phyloP scores from a whole-genome alignment of 257 asterid species.

The Jacaranda copaia region DNA sequence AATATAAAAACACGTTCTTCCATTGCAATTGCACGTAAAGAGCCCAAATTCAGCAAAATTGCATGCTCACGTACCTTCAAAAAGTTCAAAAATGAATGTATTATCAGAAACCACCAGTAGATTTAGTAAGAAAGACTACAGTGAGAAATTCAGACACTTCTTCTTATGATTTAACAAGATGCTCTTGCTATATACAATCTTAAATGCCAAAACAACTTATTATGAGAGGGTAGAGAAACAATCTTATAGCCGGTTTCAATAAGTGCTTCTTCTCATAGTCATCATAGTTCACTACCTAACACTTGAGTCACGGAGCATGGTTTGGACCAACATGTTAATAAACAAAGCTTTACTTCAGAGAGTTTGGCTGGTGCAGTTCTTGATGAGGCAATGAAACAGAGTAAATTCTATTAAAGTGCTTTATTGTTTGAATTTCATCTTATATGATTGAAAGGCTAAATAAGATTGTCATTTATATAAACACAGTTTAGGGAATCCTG shows the following conservation, averaged over 20 bases:
- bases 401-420: not conserved
- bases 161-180: slow-evolving; percentile 19
- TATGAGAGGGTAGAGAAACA: slow-evolving; percentile 21
- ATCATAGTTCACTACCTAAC: slow-evolving; percentile 15
- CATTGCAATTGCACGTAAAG: slow-evolving; percentile 92
- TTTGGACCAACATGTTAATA: not conserved
- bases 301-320: slow-evolving; percentile 5
- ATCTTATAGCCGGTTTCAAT: slow-evolving; percentile 3
- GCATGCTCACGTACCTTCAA: slow-evolving; percentile 92
- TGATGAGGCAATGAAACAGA: not conserved
- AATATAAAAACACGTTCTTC: slow-evolving; percentile 87
- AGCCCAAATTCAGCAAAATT: slow-evolving; percentile 89
- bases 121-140: slow-evolving; percentile 28
- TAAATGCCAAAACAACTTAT: slow-evolving; percentile 24
- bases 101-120: slow-evolving; percentile 32
- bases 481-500: slow-evolving; percentile 17
- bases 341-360: slow-evolving; percentile 9
- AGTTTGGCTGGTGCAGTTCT: slow-evolving; percentile 22
- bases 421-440: not conserved
- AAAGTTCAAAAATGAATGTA: slow-evolving; percentile 34
- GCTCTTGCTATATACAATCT: slow-evolving; percentile 24
- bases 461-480: not conserved
- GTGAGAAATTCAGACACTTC: slow-evolving; percentile 18
- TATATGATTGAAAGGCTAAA: not conserved
- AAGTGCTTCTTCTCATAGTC: slow-evolving; percentile 19